Base-by-base conservation (phyloP, 768 basidiomycete species). In the Gautieria morchelliformis region DNA sequence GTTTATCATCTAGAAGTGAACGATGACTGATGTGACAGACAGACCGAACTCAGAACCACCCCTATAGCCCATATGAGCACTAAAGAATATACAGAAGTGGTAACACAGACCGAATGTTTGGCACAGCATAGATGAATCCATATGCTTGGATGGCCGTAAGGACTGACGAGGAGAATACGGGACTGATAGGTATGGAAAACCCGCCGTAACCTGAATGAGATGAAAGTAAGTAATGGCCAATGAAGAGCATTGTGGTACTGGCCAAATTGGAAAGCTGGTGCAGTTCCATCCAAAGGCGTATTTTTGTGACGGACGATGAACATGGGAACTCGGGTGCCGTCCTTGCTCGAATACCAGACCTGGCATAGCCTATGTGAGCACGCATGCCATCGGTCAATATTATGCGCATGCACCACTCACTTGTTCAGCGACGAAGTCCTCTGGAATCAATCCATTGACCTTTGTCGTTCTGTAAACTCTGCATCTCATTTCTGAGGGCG, bases 241-340 rank as follows among this genome's bases (percentile, higher is more conserved):
- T 40, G 42, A 32, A 4, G 41, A 30, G 19, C 17, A 50, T 15
- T 33, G 10, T 49, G 17, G 20, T 1, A 5, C 71, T 63, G 58
- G 84, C 87, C 89, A 58, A 89, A 92, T 66, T 89, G 87, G 32
- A 90, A 72, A 0, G 80, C 84, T 15, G 89, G 81, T 0, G 88
- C 87, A 0, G 83, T 84, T 15, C 89, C 89, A 59, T 91, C 85
- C 42, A 80, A 74, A 59, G 76, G 71, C 3, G 85, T 87, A 39
- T 74, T 77, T 67, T 85, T 84, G 66, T 87, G 87, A 48, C 82
- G 78, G 20, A 90, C 85, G 60, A 93, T 77, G 64, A 90, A 92
- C 89, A 93, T 91, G 1, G 90, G 90, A 37, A 93, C 74, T 53
- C 75, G 78, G 5, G 87, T 90, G 1, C 87, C 87, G 64, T 92